These are phyloP conservation scores for Penicillium concentricum DNA, from an alignment of 2,329 filamentous ascomycete genomes.

Conservation along the genomic window DNA sequence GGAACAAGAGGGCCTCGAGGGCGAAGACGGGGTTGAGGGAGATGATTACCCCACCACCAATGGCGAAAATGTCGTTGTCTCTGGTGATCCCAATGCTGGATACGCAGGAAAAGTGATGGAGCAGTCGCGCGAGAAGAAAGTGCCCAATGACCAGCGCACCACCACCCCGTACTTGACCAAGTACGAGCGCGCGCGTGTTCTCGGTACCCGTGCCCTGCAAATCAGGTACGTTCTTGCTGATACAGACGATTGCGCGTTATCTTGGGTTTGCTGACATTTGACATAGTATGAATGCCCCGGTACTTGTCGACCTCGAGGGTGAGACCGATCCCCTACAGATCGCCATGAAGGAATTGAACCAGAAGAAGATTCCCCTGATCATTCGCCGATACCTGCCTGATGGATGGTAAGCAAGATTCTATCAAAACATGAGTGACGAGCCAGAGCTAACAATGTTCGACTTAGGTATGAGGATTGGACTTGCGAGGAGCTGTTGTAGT, in stretches of 20 bases:
- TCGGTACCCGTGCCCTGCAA: slow-evolving; percentile 90
- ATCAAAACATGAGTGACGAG: background rate
- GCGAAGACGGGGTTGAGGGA: slow-evolving; percentile 55
- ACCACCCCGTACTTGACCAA: slow-evolving; percentile 99
- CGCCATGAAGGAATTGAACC: slow-evolving; percentile 91
- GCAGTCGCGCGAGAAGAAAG: slow-evolving; percentile 73
- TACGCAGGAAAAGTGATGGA: slow-evolving; percentile 55
- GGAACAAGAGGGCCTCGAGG: slow-evolving; percentile 56
- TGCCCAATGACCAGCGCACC: slow-evolving; percentile 79
- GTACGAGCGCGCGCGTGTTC: slow-evolving; percentile 90
- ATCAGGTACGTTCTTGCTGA: slow-evolving; percentile 68
- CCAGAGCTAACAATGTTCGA: slow-evolving; percentile 8
- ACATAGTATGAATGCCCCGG: slow-evolving; percentile 89
- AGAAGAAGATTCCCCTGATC: slow-evolving; percentile 98
- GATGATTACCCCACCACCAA: slow-evolving; percentile 38
- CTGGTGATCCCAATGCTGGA: slow-evolving; percentile 54
- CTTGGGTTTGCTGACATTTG: slow-evolving; percentile 23
- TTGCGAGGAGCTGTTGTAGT: slow-evolving; percentile 81
- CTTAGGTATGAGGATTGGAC: slow-evolving; percentile 98
- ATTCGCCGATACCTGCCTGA: slow-evolving; percentile 94
- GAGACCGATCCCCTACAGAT: slow-evolving; percentile 98
- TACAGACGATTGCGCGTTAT: slow-evolving; percentile 78
- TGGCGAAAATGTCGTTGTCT: slow-evolving; percentile 43
- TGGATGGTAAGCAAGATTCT: slow-evolving; percentile 71
- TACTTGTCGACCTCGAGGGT: slow-evolving; percentile 92